phyloP scores from a whole-genome alignment of 257 asterid species.

The Gardenia jasminoides region DNA sequence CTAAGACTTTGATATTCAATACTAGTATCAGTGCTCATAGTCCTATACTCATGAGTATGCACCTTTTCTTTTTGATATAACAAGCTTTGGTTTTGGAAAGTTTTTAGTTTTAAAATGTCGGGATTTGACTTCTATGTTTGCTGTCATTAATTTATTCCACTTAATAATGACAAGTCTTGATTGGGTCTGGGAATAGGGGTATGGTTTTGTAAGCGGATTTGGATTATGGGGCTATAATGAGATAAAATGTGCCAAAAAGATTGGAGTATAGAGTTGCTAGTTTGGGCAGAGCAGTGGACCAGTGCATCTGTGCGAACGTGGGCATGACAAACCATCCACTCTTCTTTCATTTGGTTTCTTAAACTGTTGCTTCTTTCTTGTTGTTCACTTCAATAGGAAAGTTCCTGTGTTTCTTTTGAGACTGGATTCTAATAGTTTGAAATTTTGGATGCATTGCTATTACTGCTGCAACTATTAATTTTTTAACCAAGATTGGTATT shows the following conservation, averaged over 20 bases:
- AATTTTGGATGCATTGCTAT: background rate
- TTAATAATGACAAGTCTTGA: background rate
- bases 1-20: background rate
- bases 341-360: background rate
- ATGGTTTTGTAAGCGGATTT: background rate
- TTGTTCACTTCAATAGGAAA: background rate
- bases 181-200: background rate
- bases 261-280: background rate
- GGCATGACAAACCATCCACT: background rate
- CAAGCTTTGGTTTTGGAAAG: background rate
- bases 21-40: background rate
- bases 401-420: background rate
- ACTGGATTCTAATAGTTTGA: background rate
- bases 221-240: background rate
- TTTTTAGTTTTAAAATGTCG: background rate
- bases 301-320: background rate
- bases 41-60: background rate
- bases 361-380: background rate
- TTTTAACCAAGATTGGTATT: background rate
- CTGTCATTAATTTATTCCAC: background rate
- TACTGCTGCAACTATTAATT: background rate
- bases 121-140: background rate
- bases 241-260: background rate
- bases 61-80: background rate
- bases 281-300: background rate